phyloP scores from a whole-genome alignment of 2,329 filamentous ascomycete species.

The Aspergillus unguis region DNA sequence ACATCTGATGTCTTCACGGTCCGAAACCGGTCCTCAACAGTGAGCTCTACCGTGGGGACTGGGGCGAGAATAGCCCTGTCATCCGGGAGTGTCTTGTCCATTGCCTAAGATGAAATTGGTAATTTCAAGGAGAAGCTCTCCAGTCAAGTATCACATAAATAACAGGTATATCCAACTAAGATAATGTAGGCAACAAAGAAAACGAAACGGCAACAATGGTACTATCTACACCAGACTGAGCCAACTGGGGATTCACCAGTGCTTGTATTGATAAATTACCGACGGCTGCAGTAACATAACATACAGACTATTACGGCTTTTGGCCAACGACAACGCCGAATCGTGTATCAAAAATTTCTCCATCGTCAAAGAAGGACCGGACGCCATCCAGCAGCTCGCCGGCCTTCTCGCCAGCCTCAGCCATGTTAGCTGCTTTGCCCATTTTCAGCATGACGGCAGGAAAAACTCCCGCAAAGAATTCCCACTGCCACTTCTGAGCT shows the following conservation, averaged over 20 bases:
- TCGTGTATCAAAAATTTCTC: not conserved
- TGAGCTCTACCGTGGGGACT: not conserved
- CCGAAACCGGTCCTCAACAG: not conserved
- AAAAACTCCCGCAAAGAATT: not conserved
- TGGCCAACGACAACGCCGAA: conserved; percentile 6
- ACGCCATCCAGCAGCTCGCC: not conserved
- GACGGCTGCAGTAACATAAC: no score
- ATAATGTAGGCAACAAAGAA: no score
- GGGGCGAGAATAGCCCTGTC: conserved; percentile 1
- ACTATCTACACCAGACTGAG: no score
- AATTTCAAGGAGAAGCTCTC: no score
- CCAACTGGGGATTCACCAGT: no score
- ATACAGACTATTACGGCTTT: not conserved
- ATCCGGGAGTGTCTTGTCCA: conserved; percentile 8
- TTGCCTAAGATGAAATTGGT: not conserved
- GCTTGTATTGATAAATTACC: no score
- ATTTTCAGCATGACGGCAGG: not conserved
- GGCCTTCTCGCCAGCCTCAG: not conserved
- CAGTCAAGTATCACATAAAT: no score
- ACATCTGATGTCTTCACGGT: not conserved
- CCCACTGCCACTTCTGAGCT: not conserved
- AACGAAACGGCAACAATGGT: no score
- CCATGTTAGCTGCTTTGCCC: not conserved
- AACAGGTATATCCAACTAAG: no score
- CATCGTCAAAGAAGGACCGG: not conserved